phyloP scores from a whole-genome alignment of 805 yeast genomes.

The Zygoascus bituminiphila region DNA sequence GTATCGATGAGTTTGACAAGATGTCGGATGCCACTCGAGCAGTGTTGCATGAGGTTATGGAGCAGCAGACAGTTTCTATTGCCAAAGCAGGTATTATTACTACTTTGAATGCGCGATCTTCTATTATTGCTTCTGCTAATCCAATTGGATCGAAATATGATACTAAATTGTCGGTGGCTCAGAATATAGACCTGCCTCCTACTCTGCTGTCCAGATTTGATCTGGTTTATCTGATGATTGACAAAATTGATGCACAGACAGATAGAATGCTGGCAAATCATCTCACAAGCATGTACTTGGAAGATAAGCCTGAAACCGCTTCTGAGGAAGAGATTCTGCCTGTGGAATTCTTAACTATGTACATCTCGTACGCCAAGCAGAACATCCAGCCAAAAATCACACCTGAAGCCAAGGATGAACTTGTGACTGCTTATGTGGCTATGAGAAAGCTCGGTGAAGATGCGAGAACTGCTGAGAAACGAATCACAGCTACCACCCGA shows the following conservation, averaged over 20 bases:
- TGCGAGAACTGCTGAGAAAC: constrained; percentile 69
- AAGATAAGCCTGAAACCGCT: constrained; percentile 72
- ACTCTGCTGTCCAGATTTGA: constrained; percentile 93
- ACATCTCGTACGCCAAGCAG: constrained; percentile 92
- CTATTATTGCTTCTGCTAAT: constrained; percentile 92
- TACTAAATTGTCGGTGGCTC: constrained; percentile 89
- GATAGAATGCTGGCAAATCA: constrained; percentile 88
- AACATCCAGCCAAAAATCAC: constrained; percentile 72
- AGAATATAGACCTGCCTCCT: constrained; percentile 94
- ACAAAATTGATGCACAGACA: constrained; percentile 77
- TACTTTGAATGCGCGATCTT: constrained; percentile 91
- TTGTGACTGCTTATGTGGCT: constrained; percentile 81
- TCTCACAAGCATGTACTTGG: constrained; percentile 83
- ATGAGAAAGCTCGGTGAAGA: constrained; percentile 95
- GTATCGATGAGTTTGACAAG: constrained; percentile 97
- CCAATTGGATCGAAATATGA: constrained; percentile 94
- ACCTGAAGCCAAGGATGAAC: constrained; percentile 69
- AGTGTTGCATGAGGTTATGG: constrained; percentile 97
- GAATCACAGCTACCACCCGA: constrained; percentile 97
- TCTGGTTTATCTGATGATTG: constrained; percentile 83
- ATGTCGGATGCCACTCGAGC: constrained; percentile 93
- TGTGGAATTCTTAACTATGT: constrained; percentile 76
- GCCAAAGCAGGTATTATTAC: constrained; percentile 99
- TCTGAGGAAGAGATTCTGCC: constrained; percentile 65
- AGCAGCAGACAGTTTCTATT: constrained; percentile 95